phyloP scores from a whole-genome alignment of 805 yeast genomes.

The Hanseniaspora lindneri region DNA sequence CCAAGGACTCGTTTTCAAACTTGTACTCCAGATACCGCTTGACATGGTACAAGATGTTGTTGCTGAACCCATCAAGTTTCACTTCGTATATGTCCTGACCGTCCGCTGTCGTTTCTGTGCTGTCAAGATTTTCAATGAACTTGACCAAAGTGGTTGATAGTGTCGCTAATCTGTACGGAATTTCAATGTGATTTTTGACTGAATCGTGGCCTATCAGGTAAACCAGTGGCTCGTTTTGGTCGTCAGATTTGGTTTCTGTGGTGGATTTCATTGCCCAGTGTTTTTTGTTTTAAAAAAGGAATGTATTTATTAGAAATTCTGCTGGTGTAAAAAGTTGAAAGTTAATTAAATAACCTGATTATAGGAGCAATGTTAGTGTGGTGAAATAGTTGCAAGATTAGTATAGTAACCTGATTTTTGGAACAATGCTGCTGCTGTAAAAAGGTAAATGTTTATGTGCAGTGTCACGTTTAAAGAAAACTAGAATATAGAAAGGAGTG shows the following conservation, averaged over 20 bases:
- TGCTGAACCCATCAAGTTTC: conserved; percentile 31
- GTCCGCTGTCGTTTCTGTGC: background rate
- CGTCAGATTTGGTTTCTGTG: conserved; percentile 2
- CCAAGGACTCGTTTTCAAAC: conserved; percentile 37
- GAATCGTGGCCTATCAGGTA: conserved; percentile 64
- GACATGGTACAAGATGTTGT: conserved; percentile 60
- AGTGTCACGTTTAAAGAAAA: too few relatives aligned
- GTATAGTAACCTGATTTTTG: too few relatives aligned
- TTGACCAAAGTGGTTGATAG: conserved; percentile 23
- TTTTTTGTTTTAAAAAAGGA: too few relatives aligned
- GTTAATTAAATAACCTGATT: too few relatives aligned
- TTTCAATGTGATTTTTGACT: conserved; percentile 53
- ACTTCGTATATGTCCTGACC: conserved; percentile 32
- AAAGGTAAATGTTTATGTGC: too few relatives aligned
- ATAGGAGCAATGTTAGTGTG: too few relatives aligned
- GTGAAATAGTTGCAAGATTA: too few relatives aligned
- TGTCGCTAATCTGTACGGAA: conserved; percentile 63
- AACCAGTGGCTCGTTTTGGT: conserved; percentile 5
- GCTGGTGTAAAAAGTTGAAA: too few relatives aligned
- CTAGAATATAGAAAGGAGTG: too few relatives aligned
- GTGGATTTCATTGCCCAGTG: too few relatives aligned
- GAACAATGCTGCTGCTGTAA: too few relatives aligned
- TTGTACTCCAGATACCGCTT: conserved; percentile 77
- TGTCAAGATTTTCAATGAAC: conserved; percentile 11
- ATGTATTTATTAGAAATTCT: too few relatives aligned